phyloP scores from a whole-genome alignment of 345 rosid genomes.

The Angophora floribunda region DNA sequence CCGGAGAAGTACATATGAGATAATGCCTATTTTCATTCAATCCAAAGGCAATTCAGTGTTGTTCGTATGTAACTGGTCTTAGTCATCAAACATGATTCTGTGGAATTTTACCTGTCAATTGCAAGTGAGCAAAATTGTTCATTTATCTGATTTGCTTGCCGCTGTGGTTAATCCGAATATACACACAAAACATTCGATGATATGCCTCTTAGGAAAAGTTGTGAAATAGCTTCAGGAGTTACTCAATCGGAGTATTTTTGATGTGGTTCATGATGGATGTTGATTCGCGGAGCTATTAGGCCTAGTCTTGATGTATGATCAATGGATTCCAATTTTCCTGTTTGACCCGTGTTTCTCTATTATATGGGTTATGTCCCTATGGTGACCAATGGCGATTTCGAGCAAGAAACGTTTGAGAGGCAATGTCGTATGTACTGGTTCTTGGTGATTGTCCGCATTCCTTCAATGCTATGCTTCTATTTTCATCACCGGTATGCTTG shows the following conservation, averaged over 20 bases:
- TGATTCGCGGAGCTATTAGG: background rate
- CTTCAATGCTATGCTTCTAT: background rate
- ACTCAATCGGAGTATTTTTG: background rate
- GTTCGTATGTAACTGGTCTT: too few relatives aligned
- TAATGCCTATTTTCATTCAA: too few relatives aligned
- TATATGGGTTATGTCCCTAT: background rate
- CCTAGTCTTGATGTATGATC: background rate
- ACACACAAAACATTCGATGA: background rate
- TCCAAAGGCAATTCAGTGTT: too few relatives aligned
- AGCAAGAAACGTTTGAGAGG: background rate
- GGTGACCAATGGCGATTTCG: background rate
- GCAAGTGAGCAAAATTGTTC: background rate
- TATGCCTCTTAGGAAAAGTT: background rate
- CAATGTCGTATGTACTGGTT: background rate
- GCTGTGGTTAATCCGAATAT: background rate
- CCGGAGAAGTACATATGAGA: too few relatives aligned
- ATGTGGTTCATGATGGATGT: background rate
- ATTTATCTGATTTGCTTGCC: background rate
- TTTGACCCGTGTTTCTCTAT: background rate
- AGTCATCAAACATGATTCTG: background rate
- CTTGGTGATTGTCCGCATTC: background rate
- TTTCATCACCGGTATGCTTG: background rate
- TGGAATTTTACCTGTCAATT: background rate
- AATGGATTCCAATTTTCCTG: background rate
- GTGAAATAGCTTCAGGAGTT: background rate